Conservation (phyloP, 2,329 filamentous ascomycete species). For the Chaetomium sp. region DNA sequence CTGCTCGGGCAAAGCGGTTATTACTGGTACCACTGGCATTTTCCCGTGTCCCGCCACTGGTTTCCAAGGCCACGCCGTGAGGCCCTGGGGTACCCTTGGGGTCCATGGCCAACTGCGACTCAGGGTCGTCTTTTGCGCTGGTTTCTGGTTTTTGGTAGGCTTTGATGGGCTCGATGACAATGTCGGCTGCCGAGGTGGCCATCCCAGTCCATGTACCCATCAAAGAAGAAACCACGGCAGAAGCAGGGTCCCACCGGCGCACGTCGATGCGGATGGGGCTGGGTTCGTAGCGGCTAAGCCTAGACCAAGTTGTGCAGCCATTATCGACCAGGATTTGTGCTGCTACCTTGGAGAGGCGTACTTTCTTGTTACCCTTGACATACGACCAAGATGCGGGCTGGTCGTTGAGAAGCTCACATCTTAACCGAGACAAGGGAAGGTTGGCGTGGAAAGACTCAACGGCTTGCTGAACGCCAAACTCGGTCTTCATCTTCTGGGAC, state of each 20-base stretch:
- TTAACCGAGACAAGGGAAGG: background rate
- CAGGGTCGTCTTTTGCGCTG: too few relatives aligned
- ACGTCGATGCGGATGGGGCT: constrained; percentile 6
- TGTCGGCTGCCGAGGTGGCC: constrained; percentile 12
- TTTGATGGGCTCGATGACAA: constrained; percentile 14
- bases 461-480: constrained; percentile 1
- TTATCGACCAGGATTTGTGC: constrained; percentile 2
- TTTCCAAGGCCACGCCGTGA: too few relatives aligned
- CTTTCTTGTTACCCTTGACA: background rate
- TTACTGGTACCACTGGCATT: too few relatives aligned
- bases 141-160: background rate
- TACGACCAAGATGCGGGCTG: background rate
- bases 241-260: constrained; percentile 6
- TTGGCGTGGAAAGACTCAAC: constrained; percentile 13
- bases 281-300: background rate
- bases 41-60: too few relatives aligned
- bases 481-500: constrained; percentile 2
- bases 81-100: too few relatives aligned
- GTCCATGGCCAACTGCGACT: too few relatives aligned
- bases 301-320: background rate
- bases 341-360: constrained; percentile 2
- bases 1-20: too few relatives aligned
- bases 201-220: background rate
- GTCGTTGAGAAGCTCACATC: background rate
- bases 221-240: background rate